Base-by-base conservation (phyloP, 306 rosid genomes). In the Vigna reflexopilosa region DNA sequence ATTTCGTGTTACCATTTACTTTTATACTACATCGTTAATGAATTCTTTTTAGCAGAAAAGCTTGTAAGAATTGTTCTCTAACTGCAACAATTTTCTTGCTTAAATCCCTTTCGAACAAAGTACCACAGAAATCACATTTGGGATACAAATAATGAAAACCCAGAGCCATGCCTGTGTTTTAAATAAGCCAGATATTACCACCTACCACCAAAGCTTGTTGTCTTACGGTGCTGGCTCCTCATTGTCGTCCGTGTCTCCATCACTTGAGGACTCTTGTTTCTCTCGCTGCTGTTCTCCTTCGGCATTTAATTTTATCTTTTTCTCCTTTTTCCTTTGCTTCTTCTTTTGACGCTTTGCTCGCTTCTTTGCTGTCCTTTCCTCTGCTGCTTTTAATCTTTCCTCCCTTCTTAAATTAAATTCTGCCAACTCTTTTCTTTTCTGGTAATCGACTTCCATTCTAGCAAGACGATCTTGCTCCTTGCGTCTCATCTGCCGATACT, bases 401-500 rank as follows among this genome's bases (percentile, higher is more conserved):
- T 91, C 98, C 83, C 98, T 91, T 78, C 96, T 87, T 91, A 91
- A 67, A 26, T 32, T 78, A 83, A 88, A 95, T 81, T 93, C 98
- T 0, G 94, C 94, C 66, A 58, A 9, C 85, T 89, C 98, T 72
- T 95, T 95, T 83, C 97, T 88, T 80, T 63, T 83, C 75, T 89
- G 92, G 80, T 90, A 92, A 84, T 95, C 98, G 6, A 67, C 88
- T 15, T 95, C 98, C 98, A 95, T 91, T 85, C 98, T 90, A 54
- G 97, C 83, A 73, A 95, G 88, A 76, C 97, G 87, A 67, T 95
- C 98, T 85, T 95, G 98, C 85, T 95, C 98, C 87, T 84, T 95
- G 71, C 98, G 92, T 83, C 98, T 88, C 98, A 86, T 95, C 70
- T 95, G 98, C 52, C 97, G 92, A 85, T 95, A 95, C 98, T 88